A percentile compares a stretch with the other conserved stretches of the same genome.
These are phyloP conservation scores for Annulohypoxylon maeteangense DNA, from an alignment of 495 filamentous ascomycete species.

Conservation along the genomic window DNA sequence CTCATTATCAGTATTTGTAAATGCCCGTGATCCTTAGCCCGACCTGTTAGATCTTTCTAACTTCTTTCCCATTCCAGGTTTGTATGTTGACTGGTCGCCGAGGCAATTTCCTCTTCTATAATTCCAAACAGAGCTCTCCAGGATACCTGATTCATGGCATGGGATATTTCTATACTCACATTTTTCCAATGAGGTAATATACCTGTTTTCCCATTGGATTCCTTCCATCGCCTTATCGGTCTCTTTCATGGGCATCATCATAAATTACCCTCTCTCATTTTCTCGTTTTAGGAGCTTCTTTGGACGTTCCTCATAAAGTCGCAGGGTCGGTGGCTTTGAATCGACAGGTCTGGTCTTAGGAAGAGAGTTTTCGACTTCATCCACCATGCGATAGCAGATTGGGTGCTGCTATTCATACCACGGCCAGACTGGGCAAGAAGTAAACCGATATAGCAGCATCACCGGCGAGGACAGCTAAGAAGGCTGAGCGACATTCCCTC, in stretches of 20 bases:
- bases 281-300: neutral
- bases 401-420: neutral
- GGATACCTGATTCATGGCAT: neutral
- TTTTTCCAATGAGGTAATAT: neutral
- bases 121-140: neutral
- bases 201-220: neutral
- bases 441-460: neutral
- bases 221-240: no score
- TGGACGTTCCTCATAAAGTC: neutral
- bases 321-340: neutral
- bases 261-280: neutral
- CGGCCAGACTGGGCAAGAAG: neutral
- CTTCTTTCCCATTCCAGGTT: no score
- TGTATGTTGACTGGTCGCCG: neutral
- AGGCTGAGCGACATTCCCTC: neutral
- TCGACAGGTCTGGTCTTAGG: neutral
- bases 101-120: neutral
- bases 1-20: no score
- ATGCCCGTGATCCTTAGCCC: no score
- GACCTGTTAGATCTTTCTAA: no score
- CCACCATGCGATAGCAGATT: neutral
- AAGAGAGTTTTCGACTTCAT: neutral
- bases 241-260: no score
- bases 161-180: neutral
- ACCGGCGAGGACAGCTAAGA: neutral